Conservation (phyloP, 176 grass and related monocot genomes). For the Olyra latifolia region DNA sequence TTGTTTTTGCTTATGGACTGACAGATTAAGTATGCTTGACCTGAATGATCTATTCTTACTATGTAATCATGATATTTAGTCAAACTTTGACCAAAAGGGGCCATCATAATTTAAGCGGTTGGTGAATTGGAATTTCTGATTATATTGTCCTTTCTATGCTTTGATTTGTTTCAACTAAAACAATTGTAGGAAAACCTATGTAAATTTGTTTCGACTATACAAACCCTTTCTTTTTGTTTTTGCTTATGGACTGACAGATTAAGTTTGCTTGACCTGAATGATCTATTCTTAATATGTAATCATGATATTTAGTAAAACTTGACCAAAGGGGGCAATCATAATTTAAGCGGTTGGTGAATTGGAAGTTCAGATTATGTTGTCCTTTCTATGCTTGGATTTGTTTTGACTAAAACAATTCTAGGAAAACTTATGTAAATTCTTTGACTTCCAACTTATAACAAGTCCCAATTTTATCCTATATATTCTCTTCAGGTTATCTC, state of each 20-base stretch:
- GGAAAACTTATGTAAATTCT: not conserved
- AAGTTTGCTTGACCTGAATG: slow-evolving; percentile 11
- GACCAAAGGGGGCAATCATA: not conserved
- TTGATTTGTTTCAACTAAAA: no score
- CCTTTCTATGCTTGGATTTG: not conserved
- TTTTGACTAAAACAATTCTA: not conserved
- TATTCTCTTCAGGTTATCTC: slow-evolving; percentile 7
- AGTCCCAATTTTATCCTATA: slow-evolving; percentile 1
- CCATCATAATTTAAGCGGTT: not conserved
- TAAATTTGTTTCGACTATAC: no score
- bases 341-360: not conserved
- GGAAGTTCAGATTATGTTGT: not conserved
- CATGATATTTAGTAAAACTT: not conserved
- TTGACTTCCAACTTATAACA: not conserved
- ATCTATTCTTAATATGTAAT: not conserved
- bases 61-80: not conserved
- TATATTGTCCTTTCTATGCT: no score
- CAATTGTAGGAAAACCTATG: no score
- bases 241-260: not conserved
- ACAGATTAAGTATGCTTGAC: slow-evolving; percentile 1
- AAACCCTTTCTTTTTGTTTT: not conserved
- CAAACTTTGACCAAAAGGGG: not conserved
- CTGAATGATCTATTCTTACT: not conserved
- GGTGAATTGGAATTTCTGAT: not conserved
- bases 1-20: slow-evolving; percentile 6